Base-by-base conservation (phyloP, 1,139 yeast genomes). In the Pichia inconspicua region DNA sequence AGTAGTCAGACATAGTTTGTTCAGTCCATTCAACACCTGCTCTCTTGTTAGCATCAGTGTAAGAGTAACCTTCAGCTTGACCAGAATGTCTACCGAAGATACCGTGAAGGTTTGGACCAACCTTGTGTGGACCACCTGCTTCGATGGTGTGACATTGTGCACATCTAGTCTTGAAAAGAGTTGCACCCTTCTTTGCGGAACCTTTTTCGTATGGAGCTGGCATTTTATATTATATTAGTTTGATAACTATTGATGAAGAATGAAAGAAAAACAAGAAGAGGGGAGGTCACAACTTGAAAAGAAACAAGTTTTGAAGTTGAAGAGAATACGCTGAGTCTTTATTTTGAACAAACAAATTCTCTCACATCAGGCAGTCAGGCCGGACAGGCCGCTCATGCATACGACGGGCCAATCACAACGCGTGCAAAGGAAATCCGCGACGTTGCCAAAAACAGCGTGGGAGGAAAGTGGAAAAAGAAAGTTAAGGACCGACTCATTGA, bases 131-230 rank as follows among this genome's bases (percentile, higher is more conserved):
- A 57, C 95, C 98, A 68, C 96, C 97, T 55, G 74, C 76, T 73
- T 92, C 97, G 61, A 83, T 83, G 66, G 98, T 92, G 84, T 92
- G 98, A 75, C 98, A 92, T 78, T 92, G 98, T 64, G 89, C 80
- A 75, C 98, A 92, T 83, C 98, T 87, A 60, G 97, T 92, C 79
- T 92, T 92, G 84, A 92, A 92, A 62, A 92, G 80, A 69, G 87
- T 88, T 60, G 97, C 97, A 78, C 98, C 98, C 77, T 92, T 92
- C 81, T 89, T 87, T 68, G 86, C 95, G 67, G 82, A 80, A 70
- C 96, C 67, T 64, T 74, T 69, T 73, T 78, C 82, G 68, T 57
- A 78, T 72, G 75, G 74, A 69, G 82, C 82, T 71, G 83, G 82
- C 83, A 78, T 78, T 59, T 32, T 57, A 39, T 41, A 44, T 41